A percentile compares a stretch with the other conserved stretches of the same genome.
These are phyloP conservation scores for Corniculantispora saksenae DNA, from an alignment of 2,329 filamentous ascomycete species.

Conservation along the genomic window DNA sequence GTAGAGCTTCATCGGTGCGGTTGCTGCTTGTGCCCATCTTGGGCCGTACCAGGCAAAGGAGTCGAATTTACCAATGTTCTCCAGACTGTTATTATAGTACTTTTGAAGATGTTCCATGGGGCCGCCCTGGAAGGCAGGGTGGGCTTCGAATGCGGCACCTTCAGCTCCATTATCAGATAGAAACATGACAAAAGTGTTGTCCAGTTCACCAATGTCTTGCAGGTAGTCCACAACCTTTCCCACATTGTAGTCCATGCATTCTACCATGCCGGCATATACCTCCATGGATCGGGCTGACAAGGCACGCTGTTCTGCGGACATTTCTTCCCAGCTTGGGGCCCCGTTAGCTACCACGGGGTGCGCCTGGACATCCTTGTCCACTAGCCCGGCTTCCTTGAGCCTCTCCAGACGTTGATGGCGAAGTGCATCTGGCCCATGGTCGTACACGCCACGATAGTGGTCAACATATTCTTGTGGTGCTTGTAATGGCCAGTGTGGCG, in stretches of 20 bases:
- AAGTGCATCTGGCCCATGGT: slow-evolving; percentile 50
- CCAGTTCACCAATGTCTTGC: slow-evolving; percentile 47
- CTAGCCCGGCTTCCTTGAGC: slow-evolving; percentile 43
- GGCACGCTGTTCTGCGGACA: slow-evolving; percentile 20
- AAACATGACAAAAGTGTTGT: slow-evolving; percentile 57
- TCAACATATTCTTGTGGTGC: slow-evolving; percentile 46
- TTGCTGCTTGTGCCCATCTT: slow-evolving; percentile 50
- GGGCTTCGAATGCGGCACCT: slow-evolving; percentile 57
- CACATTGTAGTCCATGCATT: slow-evolving; percentile 52
- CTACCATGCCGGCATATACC: slow-evolving; percentile 56
- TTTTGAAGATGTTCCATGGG: slow-evolving; percentile 9
- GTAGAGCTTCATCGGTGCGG: slow-evolving; percentile 38
- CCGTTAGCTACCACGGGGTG: slow-evolving; percentile 13
- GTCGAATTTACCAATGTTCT: slow-evolving; percentile 57
- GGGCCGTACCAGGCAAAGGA: slow-evolving; percentile 63
- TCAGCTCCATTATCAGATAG: slow-evolving; percentile 58
- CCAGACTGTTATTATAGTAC: slow-evolving; percentile 51
- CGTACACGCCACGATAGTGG: slow-evolving; percentile 50
- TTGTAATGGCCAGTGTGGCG: slow-evolving; percentile 54
- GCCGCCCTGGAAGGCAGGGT: slow-evolving; percentile 49
- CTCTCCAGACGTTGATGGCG: slow-evolving; percentile 44
- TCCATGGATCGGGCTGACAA: slow-evolving; percentile 31
- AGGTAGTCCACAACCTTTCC: slow-evolving; percentile 52
- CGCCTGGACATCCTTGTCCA: slow-evolving; percentile 32
- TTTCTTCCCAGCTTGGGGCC: slow-evolving; percentile 22